phyloP scores from a whole-genome alignment of 1,284 basidiomycete genomes.

The Volvariella surrecta region DNA sequence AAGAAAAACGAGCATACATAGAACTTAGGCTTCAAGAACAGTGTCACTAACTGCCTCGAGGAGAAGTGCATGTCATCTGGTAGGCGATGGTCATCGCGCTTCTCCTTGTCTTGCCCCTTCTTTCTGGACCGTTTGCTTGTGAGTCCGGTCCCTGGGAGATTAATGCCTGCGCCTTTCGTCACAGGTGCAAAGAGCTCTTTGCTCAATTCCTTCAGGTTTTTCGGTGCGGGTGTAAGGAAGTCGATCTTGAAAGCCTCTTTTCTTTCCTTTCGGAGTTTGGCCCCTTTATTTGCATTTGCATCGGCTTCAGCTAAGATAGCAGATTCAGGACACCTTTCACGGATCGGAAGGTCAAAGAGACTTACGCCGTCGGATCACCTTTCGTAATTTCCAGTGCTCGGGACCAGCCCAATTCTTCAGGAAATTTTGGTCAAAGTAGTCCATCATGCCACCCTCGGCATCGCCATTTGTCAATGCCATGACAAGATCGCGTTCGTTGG shows the following conservation, averaged over 20 bases:
- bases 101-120: slow-evolving; percentile 49
- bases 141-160: slow-evolving; percentile 50
- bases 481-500: slow-evolving; percentile 70
- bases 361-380: slow-evolving; percentile 67
- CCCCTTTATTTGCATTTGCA: slow-evolving; percentile 30
- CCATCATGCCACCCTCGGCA: slow-evolving; percentile 68
- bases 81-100: slow-evolving; percentile 72
- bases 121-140: slow-evolving; percentile 39
- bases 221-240: slow-evolving; percentile 60
- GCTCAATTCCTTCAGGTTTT: slow-evolving; percentile 60
- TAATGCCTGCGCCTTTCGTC: slow-evolving; percentile 56
- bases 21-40: slow-evolving; percentile 96
- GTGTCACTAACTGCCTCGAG: slow-evolving; percentile 78
- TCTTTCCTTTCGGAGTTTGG: slow-evolving; percentile 55
- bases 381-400: slow-evolving; percentile 94
- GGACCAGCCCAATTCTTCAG: slow-evolving; percentile 98
- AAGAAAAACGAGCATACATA: slow-evolving; percentile 42
- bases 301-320: slow-evolving; percentile 39
- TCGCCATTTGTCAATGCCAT: slow-evolving; percentile 76
- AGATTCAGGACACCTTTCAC: not conserved
- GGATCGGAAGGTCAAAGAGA: slow-evolving; percentile 9
- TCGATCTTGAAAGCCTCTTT: slow-evolving; percentile 89
- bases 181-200: slow-evolving; percentile 81
- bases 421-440: slow-evolving; percentile 89
- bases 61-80: slow-evolving; percentile 99